Base-by-base conservation (phyloP, 2,329 filamentous ascomycete species). In the Helicocarpus griseus region DNA sequence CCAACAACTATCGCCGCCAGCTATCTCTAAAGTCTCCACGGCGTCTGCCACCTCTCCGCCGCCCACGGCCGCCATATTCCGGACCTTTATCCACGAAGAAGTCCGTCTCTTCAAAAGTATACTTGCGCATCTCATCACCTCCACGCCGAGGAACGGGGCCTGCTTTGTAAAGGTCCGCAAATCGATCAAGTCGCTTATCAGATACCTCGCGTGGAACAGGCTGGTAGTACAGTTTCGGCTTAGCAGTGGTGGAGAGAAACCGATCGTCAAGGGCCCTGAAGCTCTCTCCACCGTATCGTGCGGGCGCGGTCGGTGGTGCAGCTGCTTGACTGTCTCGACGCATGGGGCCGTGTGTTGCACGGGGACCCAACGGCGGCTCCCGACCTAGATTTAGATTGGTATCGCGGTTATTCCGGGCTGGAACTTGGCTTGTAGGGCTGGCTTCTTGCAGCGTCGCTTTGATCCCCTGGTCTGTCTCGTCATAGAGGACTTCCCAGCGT, bases 401-500 rank as follows among this genome's bases (percentile, higher is more conserved):
- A 21, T 54, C 50, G 11, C 52, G 48, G 22, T 45, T 50, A 28
- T 38, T 44, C 22, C 41, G 48, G 11, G 29, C 14, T 3, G 50
- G 31, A 11, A 39, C 49, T 22, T 49, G 46, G 19, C 17, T 49
- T 41, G 19, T 40, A 24, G 51, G 28, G 26, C 29, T 29, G 17
- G 67, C 64, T 63, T 82, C 78, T 49, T 78, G 74, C 22, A 88
- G 75, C 9, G 68, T 70, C 14, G 81, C 82, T 35, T 73, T 73
- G 11, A 83, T 73, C 24, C 78, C 79, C 48, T 81, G 72, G 2
- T 75, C 72, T 3, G 77, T 77, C 24, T 74, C 68, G 22, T 81
- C 75, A 62, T 94, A 95, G 5, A 77, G 68, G 5, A 95, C 80
- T 67, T 91, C 87, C 82, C 85, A 95, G 22, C 75, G 71, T 9